Conservation (phyloP, 2,329 filamentous ascomycete species). For the Madurella fahalii region DNA sequence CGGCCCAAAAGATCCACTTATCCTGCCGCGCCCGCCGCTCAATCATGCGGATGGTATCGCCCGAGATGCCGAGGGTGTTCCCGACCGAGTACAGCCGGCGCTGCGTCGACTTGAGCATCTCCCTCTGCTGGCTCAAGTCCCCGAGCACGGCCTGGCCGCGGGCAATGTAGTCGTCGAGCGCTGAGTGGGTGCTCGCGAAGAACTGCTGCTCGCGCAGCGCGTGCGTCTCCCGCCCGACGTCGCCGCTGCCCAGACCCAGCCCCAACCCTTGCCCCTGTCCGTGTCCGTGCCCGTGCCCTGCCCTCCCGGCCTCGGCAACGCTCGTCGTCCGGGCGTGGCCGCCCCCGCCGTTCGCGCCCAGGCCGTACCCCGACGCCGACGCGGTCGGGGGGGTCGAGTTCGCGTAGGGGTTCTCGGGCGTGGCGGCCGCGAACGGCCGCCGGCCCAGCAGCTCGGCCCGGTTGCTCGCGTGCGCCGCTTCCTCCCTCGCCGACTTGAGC, state of each 20-base stretch:
- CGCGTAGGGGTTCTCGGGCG: slow-evolving; percentile 90
- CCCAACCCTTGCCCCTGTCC: too few species aligned
- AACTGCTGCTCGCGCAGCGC: slow-evolving; percentile 88
- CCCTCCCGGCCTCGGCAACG: slow-evolving; percentile 31
- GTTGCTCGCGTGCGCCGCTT: slow-evolving; percentile 61
- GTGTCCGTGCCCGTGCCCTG: too few species aligned
- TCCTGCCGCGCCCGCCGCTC: slow-evolving; percentile 88
- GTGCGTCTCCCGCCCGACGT: slow-evolving; percentile 71
- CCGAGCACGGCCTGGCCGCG: slow-evolving; percentile 84
- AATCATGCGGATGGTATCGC: slow-evolving; percentile 96
- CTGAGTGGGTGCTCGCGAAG: slow-evolving; percentile 73
- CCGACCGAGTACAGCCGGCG: slow-evolving; percentile 85
- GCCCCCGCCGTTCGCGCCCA: slow-evolving; percentile 1
- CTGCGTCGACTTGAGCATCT: slow-evolving; percentile 94
- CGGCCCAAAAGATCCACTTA: slow-evolving; percentile 95
- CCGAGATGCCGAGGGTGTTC: slow-evolving; percentile 88
- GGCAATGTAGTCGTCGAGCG: slow-evolving; percentile 91
- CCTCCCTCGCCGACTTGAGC: slow-evolving; percentile 73
- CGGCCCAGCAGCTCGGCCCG: slow-evolving; percentile 80
- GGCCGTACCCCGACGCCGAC: slow-evolving; percentile 27
- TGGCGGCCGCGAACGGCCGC: slow-evolving; percentile 71
- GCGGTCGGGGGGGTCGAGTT: slow-evolving; percentile 39
- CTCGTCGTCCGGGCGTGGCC: slow-evolving; percentile 41
- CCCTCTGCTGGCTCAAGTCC: slow-evolving; percentile 82
- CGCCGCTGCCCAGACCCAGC: slow-evolving; percentile 49